Percentiles rank a stretch among this genome's conserved stretches.
These are phyloP conservation scores for Arthrobotrys entomopaga DNA, from an alignment of 2,329 filamentous ascomycete genomes.

Conservation along the genomic window DNA sequence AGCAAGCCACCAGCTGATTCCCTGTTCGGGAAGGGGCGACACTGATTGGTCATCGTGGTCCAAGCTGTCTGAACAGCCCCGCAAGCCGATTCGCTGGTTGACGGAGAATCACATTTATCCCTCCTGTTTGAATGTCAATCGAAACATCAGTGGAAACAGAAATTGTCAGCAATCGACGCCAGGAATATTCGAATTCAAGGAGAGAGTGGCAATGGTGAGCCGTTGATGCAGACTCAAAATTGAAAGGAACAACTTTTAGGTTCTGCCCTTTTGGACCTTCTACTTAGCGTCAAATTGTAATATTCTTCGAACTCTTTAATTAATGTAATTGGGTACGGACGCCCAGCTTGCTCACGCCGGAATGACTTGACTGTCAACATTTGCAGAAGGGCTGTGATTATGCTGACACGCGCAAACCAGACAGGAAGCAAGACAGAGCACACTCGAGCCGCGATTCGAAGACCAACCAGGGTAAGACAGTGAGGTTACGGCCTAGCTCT, in stretches of 20 bases:
- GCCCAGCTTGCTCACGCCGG: too few species aligned
- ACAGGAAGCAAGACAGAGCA: conserved; percentile 7
- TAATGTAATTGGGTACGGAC: too few species aligned
- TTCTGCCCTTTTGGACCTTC: conserved; percentile 1
- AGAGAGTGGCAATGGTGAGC: background rate
- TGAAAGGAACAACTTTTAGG: background rate
- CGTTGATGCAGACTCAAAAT: conserved; percentile 15
- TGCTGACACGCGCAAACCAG: conserved; percentile 11
- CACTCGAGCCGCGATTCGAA: background rate
- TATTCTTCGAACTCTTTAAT: too few species aligned
- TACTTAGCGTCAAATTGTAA: too few species aligned
- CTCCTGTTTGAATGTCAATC: conserved; percentile 1
- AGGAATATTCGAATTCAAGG: background rate
- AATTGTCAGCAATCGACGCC: conserved; percentile 35
- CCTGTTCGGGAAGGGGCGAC: conserved; percentile 17
- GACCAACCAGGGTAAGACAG: background rate
- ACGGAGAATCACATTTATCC: conserved; percentile 24
- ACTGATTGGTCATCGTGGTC: conserved; percentile 6
- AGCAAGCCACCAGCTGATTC: conserved; percentile 22
- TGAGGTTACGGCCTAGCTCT: conserved; percentile 9
- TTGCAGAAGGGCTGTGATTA: background rate
- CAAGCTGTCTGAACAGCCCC: conserved; percentile 2
- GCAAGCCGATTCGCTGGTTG: conserved; percentile 36
- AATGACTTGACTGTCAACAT: too few species aligned
- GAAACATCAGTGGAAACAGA: conserved; percentile 20